Conservation (phyloP, 768 basidiomycete species). For the Gloeopeniophorella convolvens region DNA sequence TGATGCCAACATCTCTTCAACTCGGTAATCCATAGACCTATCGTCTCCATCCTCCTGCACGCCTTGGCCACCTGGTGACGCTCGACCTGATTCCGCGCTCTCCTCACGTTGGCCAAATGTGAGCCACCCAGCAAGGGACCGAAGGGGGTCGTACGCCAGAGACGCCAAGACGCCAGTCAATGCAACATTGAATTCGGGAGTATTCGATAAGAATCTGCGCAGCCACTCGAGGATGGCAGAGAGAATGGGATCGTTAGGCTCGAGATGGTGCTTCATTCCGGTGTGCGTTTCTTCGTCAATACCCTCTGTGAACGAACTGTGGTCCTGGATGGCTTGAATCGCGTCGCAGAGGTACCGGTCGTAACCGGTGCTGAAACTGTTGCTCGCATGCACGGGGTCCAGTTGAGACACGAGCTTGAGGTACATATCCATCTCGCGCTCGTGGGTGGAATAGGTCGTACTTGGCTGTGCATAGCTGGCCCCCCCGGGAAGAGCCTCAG, state of each 20-base stretch:
- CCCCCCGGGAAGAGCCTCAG: constrained; percentile 10
- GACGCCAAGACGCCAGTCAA: constrained; percentile 77
- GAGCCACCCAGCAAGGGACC: constrained; percentile 85
- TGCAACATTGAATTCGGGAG: constrained; percentile 82
- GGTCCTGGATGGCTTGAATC: constrained; percentile 56
- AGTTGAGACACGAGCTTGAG: constrained; percentile 71
- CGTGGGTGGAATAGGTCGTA: constrained; percentile 73
- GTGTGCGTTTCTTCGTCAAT: constrained; percentile 34
- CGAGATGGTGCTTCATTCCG: constrained; percentile 65
- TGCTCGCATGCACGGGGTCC: constrained; percentile 60
- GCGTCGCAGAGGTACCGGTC: constrained; percentile 80
- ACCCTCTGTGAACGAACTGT: constrained; percentile 48
- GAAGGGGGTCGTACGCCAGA: constrained; percentile 78
- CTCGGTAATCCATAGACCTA: constrained; percentile 68
- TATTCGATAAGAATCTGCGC: constrained; percentile 75
- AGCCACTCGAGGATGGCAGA: constrained; percentile 63
- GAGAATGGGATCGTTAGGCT: constrained; percentile 71
- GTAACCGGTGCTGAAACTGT: constrained; percentile 79
- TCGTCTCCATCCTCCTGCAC: constrained; percentile 60
- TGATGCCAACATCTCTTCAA: constrained; percentile 58
- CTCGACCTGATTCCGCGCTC: constrained; percentile 13
- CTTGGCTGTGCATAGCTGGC: constrained; percentile 50
- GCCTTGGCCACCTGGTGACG: constrained; percentile 20
- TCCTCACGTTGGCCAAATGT: constrained; percentile 53
- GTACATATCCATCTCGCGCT: constrained; percentile 79